Percentiles rank a stretch among this genome's conserved stretches.
phyloP scores from a whole-genome alignment of 768 basidiomycete genomes.

The Leccinum boreale region DNA sequence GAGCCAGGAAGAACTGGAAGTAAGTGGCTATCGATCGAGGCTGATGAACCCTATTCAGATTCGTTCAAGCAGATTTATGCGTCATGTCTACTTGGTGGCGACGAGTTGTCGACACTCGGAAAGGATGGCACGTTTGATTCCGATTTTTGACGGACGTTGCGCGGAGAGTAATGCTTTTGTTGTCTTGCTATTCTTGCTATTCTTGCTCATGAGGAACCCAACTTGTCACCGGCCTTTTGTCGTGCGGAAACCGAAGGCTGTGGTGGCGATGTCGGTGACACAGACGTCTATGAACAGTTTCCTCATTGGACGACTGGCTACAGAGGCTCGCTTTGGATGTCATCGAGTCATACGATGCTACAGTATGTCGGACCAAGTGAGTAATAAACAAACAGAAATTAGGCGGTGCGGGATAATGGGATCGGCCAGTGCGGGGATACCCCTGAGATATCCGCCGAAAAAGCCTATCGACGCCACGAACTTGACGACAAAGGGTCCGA shows the following conservation, averaged over 20 bases:
- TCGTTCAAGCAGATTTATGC: conserved; percentile 29
- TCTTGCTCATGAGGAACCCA: background rate
- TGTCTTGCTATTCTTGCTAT: background rate
- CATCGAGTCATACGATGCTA: background rate
- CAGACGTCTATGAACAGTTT: too few relatives aligned
- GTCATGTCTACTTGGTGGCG: conserved; percentile 36
- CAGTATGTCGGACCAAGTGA: background rate
- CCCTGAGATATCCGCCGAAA: background rate
- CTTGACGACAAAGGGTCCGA: too few relatives aligned
- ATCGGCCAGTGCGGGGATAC: background rate
- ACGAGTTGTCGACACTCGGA: conserved; percentile 33
- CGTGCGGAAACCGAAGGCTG: background rate
- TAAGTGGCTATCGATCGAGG: conserved; percentile 1
- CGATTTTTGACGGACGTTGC: conserved; percentile 19
- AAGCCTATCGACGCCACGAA: background rate
- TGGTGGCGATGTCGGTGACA: background rate
- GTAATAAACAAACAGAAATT: background rate
- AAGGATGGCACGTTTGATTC: conserved; percentile 28
- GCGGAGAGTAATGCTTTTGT: background rate
- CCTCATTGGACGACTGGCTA: background rate
- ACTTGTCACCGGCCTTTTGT: background rate
- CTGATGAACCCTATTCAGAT: background rate
- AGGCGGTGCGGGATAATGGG: background rate
- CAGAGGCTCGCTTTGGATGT: background rate
- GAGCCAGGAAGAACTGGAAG: conserved; percentile 22